Conservation (phyloP, 1,284 basidiomycete species). For the Coriolopsis trogii region DNA sequence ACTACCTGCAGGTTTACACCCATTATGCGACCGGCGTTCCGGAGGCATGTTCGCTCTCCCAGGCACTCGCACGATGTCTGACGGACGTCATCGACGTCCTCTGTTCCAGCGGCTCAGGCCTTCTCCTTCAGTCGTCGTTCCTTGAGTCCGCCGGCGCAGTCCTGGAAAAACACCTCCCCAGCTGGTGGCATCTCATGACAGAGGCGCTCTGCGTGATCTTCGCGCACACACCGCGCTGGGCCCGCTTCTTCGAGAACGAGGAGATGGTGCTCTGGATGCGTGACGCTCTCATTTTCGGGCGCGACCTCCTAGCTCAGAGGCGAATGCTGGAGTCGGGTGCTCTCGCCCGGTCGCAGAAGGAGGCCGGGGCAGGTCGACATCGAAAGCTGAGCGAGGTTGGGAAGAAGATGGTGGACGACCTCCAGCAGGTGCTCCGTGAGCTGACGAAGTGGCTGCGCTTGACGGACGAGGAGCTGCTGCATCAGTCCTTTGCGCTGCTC, state of each 20-base stretch:
- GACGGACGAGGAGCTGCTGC: conserved; percentile 86
- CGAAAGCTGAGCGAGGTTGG: conserved; percentile 53
- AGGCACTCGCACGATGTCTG: conserved; percentile 87
- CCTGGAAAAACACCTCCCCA: conserved; percentile 58
- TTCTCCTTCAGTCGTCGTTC: conserved; percentile 64
- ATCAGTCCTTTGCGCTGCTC: conserved; percentile 84
- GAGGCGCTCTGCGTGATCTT: conserved; percentile 83
- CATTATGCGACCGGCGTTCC: conserved; percentile 64
- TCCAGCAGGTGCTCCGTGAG: conserved; percentile 80
- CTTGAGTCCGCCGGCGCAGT: conserved; percentile 48
- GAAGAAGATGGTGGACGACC: conserved; percentile 74
- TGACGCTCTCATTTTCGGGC: conserved; percentile 90
- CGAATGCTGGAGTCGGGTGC: conserved; percentile 77
- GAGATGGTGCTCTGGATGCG: conserved; percentile 97
- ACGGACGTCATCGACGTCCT: conserved; percentile 90
- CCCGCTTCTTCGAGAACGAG: conserved; percentile 74
- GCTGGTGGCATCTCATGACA: conserved; percentile 85
- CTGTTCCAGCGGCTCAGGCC: conserved; percentile 71
- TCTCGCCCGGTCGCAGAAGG: conserved; percentile 37
- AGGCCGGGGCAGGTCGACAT: conserved; percentile 28
- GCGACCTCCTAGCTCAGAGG: conserved; percentile 82
- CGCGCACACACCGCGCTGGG: conserved; percentile 81
- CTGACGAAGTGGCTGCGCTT: conserved; percentile 86
- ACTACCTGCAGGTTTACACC: conserved; percentile 69
- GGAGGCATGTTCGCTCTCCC: conserved; percentile 86